phyloP scores from a whole-genome alignment of 306 rosid genomes.

The Parietaria judaica region DNA sequence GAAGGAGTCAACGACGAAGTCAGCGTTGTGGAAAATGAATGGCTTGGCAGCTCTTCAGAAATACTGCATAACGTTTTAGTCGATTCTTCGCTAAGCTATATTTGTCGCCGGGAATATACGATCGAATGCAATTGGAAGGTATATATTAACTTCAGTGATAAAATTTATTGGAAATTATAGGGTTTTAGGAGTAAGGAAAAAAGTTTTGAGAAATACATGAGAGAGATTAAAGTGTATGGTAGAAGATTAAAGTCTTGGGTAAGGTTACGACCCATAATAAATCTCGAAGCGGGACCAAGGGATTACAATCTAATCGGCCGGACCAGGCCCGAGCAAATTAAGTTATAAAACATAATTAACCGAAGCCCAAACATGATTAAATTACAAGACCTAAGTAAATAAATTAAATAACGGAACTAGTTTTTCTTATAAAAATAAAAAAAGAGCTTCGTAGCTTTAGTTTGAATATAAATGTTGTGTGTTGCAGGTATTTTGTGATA shows the following conservation, averaged over 20 bases:
- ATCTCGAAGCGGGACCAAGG: too few relatives aligned
- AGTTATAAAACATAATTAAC: too few relatives aligned
- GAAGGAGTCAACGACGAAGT: slow-evolving; percentile 29
- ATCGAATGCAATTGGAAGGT: slow-evolving; percentile 97
- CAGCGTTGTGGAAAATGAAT: slow-evolving; percentile 39
- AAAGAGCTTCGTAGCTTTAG: not conserved
- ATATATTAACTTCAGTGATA: slow-evolving; percentile 7
- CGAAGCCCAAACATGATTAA: too few relatives aligned
- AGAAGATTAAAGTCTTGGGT: too few relatives aligned
- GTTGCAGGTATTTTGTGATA: slow-evolving; percentile 85
- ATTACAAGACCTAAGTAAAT: too few relatives aligned
- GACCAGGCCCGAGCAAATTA: too few relatives aligned
- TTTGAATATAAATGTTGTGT: not conserved
- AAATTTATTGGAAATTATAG: too few relatives aligned
- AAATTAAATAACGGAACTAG: not conserved
- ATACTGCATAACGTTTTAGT: slow-evolving; percentile 46
- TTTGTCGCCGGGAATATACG: slow-evolving; percentile 72
- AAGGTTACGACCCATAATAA: too few relatives aligned
- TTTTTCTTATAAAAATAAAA: not conserved
- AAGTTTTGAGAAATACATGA: too few relatives aligned
- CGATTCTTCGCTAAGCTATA: slow-evolving; percentile 59
- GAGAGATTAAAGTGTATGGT: too few relatives aligned
- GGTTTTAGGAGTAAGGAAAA: too few relatives aligned
- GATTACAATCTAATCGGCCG: too few relatives aligned
- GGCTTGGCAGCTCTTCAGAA: slow-evolving; percentile 82